Base-by-base conservation (phyloP, 371 early-diverging fungal species). In the Haplosporangium sp. region DNA sequence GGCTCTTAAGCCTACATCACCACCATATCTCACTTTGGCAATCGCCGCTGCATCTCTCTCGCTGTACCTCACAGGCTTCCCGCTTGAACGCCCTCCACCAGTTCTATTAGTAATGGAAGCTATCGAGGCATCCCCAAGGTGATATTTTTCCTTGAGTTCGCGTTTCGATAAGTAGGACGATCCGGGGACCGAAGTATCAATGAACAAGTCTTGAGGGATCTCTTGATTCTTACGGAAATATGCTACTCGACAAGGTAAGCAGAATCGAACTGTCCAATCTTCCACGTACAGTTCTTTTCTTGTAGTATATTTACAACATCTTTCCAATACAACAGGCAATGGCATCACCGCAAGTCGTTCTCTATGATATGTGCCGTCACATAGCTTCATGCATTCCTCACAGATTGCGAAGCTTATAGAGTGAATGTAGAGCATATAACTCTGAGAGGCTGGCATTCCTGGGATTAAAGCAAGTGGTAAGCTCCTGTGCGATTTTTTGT, bases 361-460 rank as follows among this genome's bases (percentile, higher is more conserved):
- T 34, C 44, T 47, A 1, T 17, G 35, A 0, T 37, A 34, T 11
- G n/a, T 44, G 15, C 42, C 56, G 10, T 53, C 19, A 19, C 65
- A 56, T 15, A 11, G 44, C 27, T 50, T 50, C 4, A 69, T 45
- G 50, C 74, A 74, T 6, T 20, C 19, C 45, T 74, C 74, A 27
- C 74, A 74, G 38, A 74, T 19, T 27, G 52, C 55, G 8, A 58
- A 50, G 52, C 74, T 74, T 42, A 45, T 38, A 0, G 69, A 48
- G 45, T 69, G 69, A 60, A 69, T 52, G 65, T 59, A 68, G 7
- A 74, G 38, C 74, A 69, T 64, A 45, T 65, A 61, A 56, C 64
- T 63, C 15, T 59, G 63, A n/a, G 74, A 74, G 7, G 42, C 38
- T 15, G 56, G 17, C 13, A 64, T n/a, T 6, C 56, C 61, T 13